Conservation (phyloP, 2,329 filamentous ascomycete species). For the Bimuria novae-zelandiae region DNA sequence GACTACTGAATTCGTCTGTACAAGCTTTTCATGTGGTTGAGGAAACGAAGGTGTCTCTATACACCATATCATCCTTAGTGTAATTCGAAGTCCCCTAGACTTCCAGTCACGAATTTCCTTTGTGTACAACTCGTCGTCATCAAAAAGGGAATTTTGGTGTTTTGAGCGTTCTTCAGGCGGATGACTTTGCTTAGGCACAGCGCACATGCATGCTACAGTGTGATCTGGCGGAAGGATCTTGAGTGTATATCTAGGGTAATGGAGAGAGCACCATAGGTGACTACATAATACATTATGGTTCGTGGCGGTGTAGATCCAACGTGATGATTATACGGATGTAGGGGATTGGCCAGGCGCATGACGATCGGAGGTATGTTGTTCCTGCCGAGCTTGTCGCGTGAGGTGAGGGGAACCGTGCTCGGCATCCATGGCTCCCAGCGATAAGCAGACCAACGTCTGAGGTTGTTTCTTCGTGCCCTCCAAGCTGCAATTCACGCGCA, state of each 20-base stretch:
- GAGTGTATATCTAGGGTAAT: neutral
- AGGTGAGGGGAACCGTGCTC: slow-evolving; percentile 9
- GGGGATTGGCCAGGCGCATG: no score
- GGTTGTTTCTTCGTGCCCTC: slow-evolving; percentile 10
- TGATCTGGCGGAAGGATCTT: neutral
- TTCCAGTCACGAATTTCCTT: slow-evolving; percentile 32
- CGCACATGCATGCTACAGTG: slow-evolving; percentile 1
- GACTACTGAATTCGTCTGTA: slow-evolving; percentile 1
- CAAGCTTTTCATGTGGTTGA: neutral
- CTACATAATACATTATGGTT: slow-evolving; percentile 1
- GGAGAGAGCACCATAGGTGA: neutral
- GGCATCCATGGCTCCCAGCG: neutral
- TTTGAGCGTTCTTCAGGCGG: slow-evolving; percentile 8
- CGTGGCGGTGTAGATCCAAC: no score
- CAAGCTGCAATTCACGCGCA: slow-evolving; percentile 9
- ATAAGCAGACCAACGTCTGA: slow-evolving; percentile 10
- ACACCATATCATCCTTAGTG: slow-evolving; percentile 8
- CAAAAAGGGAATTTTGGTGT: slow-evolving; percentile 20
- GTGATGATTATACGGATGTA: no score
- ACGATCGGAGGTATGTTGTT: slow-evolving; percentile 2
- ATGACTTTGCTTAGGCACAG: neutral
- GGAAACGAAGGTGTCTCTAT: neutral
- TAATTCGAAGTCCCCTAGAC: slow-evolving; percentile 16
- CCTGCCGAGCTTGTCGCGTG: slow-evolving; percentile 5
- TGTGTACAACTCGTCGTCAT: slow-evolving; percentile 21